phyloP scores from a whole-genome alignment of 2,329 filamentous ascomycete species.

The Xylaria sp. region DNA sequence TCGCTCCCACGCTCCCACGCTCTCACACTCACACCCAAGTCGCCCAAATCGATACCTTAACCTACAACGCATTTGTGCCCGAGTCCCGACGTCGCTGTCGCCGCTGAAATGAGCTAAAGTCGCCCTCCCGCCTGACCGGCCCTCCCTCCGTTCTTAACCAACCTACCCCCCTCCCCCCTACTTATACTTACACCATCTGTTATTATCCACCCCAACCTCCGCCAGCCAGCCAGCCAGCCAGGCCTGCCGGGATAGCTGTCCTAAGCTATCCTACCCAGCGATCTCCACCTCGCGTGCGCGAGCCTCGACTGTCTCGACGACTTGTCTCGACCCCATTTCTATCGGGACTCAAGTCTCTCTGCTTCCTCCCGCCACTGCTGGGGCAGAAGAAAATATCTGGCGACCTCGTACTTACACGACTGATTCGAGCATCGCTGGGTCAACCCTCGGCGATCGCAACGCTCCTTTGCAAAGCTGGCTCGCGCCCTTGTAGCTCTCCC shows the following conservation, averaged over 20 bases:
- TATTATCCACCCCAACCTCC: slow-evolving; percentile 23
- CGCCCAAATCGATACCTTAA: slow-evolving; percentile 38
- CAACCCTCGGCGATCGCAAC: slow-evolving; percentile 18
- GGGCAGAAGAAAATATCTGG: slow-evolving; percentile 22
- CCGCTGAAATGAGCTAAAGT: slow-evolving; percentile 41
- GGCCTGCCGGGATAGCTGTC: slow-evolving; percentile 35
- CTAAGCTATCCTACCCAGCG: slow-evolving; percentile 27
- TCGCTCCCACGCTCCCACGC: background rate
- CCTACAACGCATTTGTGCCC: slow-evolving; percentile 36
- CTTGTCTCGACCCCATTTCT: slow-evolving; percentile 21
- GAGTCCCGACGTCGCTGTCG: slow-evolving; percentile 33
- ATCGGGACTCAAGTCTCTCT: slow-evolving; percentile 18
- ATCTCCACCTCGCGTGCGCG: slow-evolving; percentile 27
- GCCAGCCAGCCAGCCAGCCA: slow-evolving; percentile 27
- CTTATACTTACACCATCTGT: slow-evolving; percentile 11
- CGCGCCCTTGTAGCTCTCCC: slow-evolving; percentile 44
- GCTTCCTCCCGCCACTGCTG: slow-evolving; percentile 13
- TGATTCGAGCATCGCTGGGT: slow-evolving; percentile 19
- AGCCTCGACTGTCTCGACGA: slow-evolving; percentile 26
- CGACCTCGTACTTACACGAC: slow-evolving; percentile 10
- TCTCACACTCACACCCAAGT: slow-evolving; percentile 33
- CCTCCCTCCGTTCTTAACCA: slow-evolving; percentile 25
- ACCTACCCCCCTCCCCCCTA: background rate
- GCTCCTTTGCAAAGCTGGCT: slow-evolving; percentile 40
- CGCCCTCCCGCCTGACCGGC: slow-evolving; percentile 38